phyloP scores from a whole-genome alignment of 768 basidiomycete species.

The Sporobolomyces phaffii region DNA sequence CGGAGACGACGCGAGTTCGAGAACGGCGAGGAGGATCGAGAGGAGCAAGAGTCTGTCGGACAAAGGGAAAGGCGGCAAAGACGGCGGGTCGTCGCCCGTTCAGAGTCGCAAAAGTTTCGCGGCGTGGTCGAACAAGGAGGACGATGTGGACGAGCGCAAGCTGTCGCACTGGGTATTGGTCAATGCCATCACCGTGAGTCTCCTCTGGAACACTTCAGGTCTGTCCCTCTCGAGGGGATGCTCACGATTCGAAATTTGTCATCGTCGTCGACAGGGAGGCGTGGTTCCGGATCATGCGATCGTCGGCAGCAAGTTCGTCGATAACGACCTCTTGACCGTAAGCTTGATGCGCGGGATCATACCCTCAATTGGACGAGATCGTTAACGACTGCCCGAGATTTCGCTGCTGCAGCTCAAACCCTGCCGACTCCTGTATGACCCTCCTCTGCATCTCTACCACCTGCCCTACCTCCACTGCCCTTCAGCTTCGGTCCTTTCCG shows the following conservation, averaged over 20 bases:
- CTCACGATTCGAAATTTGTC: no score
- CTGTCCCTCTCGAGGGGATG: not conserved
- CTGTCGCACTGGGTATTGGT: not conserved
- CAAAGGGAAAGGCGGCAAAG: no score
- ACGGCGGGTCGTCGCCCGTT: no score
- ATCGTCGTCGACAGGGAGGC: not conserved
- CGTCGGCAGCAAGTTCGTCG: slow-evolving; percentile 2
- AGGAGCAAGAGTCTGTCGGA: slow-evolving; percentile 7
- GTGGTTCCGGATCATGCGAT: not conserved
- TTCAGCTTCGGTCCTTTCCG: not conserved
- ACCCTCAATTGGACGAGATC: not conserved
- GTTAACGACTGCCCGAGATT: not conserved
- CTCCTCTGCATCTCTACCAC: slow-evolving; percentile 9
- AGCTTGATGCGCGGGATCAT: no score
- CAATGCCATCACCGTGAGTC: slow-evolving; percentile 1
- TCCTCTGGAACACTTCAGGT: not conserved
- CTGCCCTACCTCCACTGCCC: not conserved
- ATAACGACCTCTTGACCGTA: slow-evolving; percentile 1
- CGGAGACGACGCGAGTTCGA: not conserved
- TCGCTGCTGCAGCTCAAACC: not conserved
- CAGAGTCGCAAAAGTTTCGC: not conserved
- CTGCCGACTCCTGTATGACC: not conserved
- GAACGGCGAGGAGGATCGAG: not conserved
- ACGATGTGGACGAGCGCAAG: not conserved
- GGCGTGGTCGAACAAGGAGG: not conserved